Evolutionary conservation across 805 yeast species (phyloP).

Genomic region (Metschnikowia gruessii): DNA sequence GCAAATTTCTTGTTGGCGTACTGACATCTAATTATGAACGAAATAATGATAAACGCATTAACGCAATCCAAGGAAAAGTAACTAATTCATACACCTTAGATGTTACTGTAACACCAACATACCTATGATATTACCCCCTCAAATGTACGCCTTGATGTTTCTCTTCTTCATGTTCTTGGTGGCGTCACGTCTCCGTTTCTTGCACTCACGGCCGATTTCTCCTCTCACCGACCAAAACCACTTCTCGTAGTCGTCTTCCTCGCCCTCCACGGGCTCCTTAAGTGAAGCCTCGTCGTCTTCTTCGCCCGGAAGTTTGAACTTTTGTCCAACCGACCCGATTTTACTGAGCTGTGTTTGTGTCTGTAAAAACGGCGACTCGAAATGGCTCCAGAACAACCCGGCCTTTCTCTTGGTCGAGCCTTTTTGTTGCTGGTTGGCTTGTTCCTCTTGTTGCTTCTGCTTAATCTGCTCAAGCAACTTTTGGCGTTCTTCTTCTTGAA

Average conservation of each 20-base stretch:
- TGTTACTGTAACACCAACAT: too few relatives aligned
- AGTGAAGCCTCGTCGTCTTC: constrained; percentile 26
- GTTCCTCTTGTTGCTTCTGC: constrained; percentile 31
- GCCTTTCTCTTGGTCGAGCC: constrained; percentile 16
- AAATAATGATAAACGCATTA: too few relatives aligned
- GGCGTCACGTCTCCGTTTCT: constrained; percentile 72
- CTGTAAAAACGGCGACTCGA: constrained; percentile 79
- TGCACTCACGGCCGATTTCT: constrained; percentile 71
- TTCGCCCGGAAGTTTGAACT: constrained; percentile 38
- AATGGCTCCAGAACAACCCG: constrained; percentile 78
- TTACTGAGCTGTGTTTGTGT: constrained; percentile 80
- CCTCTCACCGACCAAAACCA: constrained; percentile 86
- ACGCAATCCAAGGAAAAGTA: too few relatives aligned
- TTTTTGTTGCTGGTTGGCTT: constrained; percentile 24
- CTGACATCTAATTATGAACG: too few relatives aligned
- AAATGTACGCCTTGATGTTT: constrained; percentile 7
- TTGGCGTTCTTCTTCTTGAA: constrained; percentile 20
- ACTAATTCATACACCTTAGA: too few relatives aligned
- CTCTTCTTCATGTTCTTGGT: constrained; percentile 54
- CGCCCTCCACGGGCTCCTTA: constrained; percentile 26
- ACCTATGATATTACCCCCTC: too few relatives aligned
- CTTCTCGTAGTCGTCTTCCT: constrained; percentile 54
- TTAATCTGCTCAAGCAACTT: constrained; percentile 32
- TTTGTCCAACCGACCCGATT: constrained; percentile 37
- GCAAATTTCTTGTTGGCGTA: too few relatives aligned